These are phyloP conservation scores for Microbotryum violaceum DNA, from an alignment of 1,284 basidiomycete genomes.

Conservation along the genomic window DNA sequence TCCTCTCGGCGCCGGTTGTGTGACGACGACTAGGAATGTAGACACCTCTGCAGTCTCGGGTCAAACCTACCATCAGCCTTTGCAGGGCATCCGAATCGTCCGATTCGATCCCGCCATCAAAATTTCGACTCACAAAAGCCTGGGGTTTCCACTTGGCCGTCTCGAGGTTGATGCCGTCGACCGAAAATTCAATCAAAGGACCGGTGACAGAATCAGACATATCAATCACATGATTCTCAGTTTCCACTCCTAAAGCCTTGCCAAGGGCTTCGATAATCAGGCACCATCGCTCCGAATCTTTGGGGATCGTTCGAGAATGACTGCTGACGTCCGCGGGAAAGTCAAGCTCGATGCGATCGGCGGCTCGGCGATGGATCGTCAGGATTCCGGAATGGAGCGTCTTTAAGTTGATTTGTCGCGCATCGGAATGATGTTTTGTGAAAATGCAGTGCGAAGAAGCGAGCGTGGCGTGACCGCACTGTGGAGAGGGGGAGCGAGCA, in stretches of 20 bases:
- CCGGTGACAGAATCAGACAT: constrained; percentile 5
- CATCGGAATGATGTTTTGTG: constrained; percentile 29
- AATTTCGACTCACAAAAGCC: constrained; percentile 3
- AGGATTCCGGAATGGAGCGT: constrained; percentile 32
- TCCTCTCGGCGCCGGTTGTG: constrained; percentile 4
- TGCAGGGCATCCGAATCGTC: no score
- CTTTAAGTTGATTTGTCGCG: constrained; percentile 43
- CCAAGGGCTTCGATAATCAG: neutral
- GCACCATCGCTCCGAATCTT: constrained; percentile 4
- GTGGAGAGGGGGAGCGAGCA: neutral
- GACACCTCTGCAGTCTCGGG: neutral
- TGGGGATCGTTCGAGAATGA: constrained; percentile 3
- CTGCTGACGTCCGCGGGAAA: constrained; percentile 38
- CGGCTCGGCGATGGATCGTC: constrained; percentile 21
- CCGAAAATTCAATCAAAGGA: constrained; percentile 11
- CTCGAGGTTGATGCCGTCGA: constrained; percentile 5
- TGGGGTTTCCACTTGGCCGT: neutral
- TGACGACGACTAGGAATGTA: constrained; percentile 9
- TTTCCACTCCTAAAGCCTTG: neutral
- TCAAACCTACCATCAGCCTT: no score
- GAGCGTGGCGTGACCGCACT: constrained; percentile 51
- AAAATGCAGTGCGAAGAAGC: constrained; percentile 48
- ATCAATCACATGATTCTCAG: neutral
- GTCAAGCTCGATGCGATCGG: constrained; percentile 45
- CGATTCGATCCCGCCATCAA: no score